Percentiles rank a stretch among this genome's conserved stretches.
These are phyloP conservation scores for Yarrowia sp. DNA, from an alignment of 805 yeast genomes.

Conservation along the genomic window DNA sequence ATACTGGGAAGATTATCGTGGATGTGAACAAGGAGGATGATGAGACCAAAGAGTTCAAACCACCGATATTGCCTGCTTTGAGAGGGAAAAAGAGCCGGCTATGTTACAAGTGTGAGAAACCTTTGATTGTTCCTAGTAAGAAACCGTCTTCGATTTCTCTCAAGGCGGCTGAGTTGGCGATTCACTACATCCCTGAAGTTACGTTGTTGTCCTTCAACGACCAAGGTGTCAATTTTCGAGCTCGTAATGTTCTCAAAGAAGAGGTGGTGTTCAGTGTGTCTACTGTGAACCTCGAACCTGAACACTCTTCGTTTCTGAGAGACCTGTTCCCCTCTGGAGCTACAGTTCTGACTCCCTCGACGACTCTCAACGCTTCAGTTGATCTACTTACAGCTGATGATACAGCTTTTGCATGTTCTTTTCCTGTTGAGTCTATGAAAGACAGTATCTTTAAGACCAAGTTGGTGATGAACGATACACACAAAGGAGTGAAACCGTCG, in stretches of 20 bases:
- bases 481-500: slow-evolving; percentile 21
- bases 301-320: not conserved
- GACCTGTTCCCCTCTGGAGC: slow-evolving; percentile 25
- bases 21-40: not conserved
- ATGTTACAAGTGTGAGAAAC: slow-evolving; percentile 23
- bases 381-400: slow-evolving; percentile 18
- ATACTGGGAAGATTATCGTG: slow-evolving; percentile 6
- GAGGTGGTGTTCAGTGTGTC: slow-evolving; percentile 24
- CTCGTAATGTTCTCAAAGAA: slow-evolving; percentile 16
- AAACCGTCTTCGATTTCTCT: slow-evolving; percentile 13
- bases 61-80: slow-evolving; percentile 8
- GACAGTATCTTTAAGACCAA: slow-evolving; percentile 27
- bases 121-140: slow-evolving; percentile 18
- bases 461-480: slow-evolving; percentile 19
- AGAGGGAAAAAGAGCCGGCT: slow-evolving; percentile 15
- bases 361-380: slow-evolving; percentile 1
- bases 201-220: not conserved
- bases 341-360: slow-evolving; percentile 9
- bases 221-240: slow-evolving; percentile 12
- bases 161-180: slow-evolving; percentile 17
- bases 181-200: slow-evolving; percentile 12
- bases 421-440: slow-evolving; percentile 20
- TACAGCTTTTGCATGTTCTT: slow-evolving; percentile 21
- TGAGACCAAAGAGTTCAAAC: not conserved
- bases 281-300: not conserved